Conservation (phyloP, 495 filamentous ascomycete genomes). For the Lophiostoma macrostomum region DNA sequence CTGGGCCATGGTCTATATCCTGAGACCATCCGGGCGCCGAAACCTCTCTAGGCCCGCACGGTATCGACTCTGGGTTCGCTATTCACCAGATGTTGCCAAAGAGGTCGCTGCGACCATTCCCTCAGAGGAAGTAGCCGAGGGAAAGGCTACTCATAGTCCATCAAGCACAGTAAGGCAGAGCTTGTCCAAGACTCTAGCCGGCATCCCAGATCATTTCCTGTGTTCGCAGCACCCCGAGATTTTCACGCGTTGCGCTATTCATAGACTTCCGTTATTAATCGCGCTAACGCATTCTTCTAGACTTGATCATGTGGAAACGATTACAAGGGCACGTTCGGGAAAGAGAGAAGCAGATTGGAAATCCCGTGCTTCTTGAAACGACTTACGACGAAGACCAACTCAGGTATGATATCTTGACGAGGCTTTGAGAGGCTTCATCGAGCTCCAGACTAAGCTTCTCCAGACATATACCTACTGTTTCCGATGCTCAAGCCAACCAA, state of each 20-base stretch:
- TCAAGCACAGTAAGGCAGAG: neutral
- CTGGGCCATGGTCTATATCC: constrained; percentile 9
- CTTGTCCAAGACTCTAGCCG: too few relatives aligned
- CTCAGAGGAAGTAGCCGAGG: neutral
- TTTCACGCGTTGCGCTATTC: too few relatives aligned
- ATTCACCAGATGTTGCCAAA: neutral
- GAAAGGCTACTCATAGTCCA: too few relatives aligned
- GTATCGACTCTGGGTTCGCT: constrained; percentile 3
- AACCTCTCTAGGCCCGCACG: neutral
- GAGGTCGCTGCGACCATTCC: neutral
- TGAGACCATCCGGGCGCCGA: neutral
- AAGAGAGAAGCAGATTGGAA: constrained; percentile 45
- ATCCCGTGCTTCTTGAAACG: constrained; percentile 47
- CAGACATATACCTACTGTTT: constrained; percentile 26
- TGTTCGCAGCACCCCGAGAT: too few relatives aligned
- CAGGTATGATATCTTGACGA: too few relatives aligned
- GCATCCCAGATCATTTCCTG: too few relatives aligned
- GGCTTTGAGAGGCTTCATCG: too few relatives aligned
- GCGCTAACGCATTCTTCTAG: constrained; percentile 13
- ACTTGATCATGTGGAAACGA: constrained; percentile 33
- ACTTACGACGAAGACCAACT: constrained; percentile 43
- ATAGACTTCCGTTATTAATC: neutral
- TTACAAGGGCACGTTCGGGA: constrained; percentile 39
- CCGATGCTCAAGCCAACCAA: constrained; percentile 19
- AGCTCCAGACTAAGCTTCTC: too few relatives aligned